A percentile compares a stretch with the other conserved stretches of the same genome.
These are phyloP conservation scores for Yarrowia divulgata DNA, from an alignment of 805 yeast species.

Conservation along the genomic window DNA sequence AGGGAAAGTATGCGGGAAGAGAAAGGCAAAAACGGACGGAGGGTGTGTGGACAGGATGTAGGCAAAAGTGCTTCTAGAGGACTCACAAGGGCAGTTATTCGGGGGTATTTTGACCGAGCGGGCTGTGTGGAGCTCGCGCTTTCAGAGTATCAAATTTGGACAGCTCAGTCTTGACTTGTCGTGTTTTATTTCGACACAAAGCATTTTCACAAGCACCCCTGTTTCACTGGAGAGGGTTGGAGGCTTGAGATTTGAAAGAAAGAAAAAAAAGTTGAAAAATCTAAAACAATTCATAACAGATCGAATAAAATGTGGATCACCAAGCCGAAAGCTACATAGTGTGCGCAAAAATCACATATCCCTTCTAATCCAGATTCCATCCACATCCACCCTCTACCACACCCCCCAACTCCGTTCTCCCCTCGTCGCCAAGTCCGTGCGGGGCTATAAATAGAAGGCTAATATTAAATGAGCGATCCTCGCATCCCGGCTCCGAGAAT, in stretches of 20 bases:
- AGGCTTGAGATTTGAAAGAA: background rate
- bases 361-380: too few species aligned
- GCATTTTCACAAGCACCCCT: slow-evolving; percentile 23
- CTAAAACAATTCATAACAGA: too few species aligned
- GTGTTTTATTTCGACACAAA: too few species aligned
- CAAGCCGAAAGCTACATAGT: background rate
- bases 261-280: background rate
- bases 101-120: too few species aligned
- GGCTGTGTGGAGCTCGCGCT: too few species aligned
- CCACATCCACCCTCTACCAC: too few species aligned
- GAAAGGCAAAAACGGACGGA: background rate
- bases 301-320: background rate
- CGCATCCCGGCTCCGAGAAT: slow-evolving; percentile 35
- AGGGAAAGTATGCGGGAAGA: slow-evolving; percentile 9
- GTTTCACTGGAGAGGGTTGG: background rate
- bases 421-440: background rate
- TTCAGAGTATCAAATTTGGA: too few species aligned
- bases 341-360: too few species aligned
- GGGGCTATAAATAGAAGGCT: slow-evolving; percentile 32
- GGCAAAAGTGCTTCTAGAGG: too few species aligned
- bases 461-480: slow-evolving; percentile 36
- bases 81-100: too few species aligned
- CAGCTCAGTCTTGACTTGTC: too few species aligned
- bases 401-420: background rate
- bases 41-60: too few species aligned